Evolutionary conservation across 2,329 filamentous ascomycete species (phyloP).

Genomic region (Penicillium fuscoglaucum): DNA sequence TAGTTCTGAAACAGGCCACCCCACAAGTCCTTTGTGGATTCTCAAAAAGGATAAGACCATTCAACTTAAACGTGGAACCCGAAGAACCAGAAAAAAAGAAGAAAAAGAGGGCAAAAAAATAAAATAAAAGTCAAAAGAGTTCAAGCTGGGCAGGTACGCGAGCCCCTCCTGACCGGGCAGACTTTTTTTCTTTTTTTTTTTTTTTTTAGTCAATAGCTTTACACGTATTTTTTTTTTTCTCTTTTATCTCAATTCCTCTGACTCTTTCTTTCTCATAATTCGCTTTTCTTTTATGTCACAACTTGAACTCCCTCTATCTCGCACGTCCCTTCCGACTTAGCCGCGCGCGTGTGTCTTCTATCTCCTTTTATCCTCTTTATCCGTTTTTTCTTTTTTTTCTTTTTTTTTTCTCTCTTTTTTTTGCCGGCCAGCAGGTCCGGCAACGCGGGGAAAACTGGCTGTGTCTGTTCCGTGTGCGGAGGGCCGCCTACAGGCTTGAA

Average conservation of each 20-base stretch:
- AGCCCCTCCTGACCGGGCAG: constrained; percentile 21
- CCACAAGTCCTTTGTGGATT: not conserved
- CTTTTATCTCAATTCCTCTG: constrained; percentile 34
- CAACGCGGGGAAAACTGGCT: constrained; percentile 14
- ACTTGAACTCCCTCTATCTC: constrained; percentile 26
- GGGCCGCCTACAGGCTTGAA: constrained; percentile 10
- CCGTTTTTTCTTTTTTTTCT: constrained; percentile 3
- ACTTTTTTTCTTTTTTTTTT: constrained; percentile 34
- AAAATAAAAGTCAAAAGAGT: constrained; percentile 19
- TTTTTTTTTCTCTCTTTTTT: constrained; percentile 4
- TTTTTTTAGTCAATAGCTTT: constrained; percentile 45
- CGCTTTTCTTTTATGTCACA: constrained; percentile 46
- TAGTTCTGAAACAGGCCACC: not conserved
- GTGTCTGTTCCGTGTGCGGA: constrained; percentile 13
- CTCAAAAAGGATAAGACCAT: constrained; percentile 11
- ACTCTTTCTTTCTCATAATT: constrained; percentile 31
- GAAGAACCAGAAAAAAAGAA: constrained; percentile 14
- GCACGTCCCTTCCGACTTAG: constrained; percentile 44
- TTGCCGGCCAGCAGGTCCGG: constrained; percentile 1
- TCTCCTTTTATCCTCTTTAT: constrained; percentile 7
- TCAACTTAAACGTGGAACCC: constrained; percentile 13
- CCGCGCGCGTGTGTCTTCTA: constrained; percentile 42
- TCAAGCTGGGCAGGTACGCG: not conserved
- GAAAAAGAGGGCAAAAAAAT: constrained; percentile 10
- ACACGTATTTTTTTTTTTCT: constrained; percentile 37